phyloP scores from a whole-genome alignment of 768 basidiomycete genomes.

The Pholiota conissans region DNA sequence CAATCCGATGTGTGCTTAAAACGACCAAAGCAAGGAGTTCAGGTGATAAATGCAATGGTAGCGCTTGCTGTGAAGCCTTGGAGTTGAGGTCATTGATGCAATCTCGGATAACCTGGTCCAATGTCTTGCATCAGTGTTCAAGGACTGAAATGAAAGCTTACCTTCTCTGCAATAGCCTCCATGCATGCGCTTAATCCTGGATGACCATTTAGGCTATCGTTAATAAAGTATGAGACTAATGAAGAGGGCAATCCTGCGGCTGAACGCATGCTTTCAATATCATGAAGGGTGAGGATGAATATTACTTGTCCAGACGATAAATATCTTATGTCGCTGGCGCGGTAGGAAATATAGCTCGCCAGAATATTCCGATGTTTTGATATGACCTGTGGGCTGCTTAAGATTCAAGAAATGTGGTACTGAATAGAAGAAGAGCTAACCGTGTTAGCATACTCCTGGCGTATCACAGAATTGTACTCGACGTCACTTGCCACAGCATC shows the following conservation, averaged over 20 bases:
- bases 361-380: slow-evolving; percentile 66
- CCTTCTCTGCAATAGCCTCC: slow-evolving; percentile 87
- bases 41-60: slow-evolving; percentile 64
- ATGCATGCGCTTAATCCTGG: slow-evolving; percentile 69
- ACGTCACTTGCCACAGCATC: slow-evolving; percentile 86
- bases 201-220: slow-evolving; percentile 79
- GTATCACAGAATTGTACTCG: slow-evolving; percentile 89
- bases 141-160: slow-evolving; percentile 23
- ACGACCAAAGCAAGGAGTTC: slow-evolving; percentile 80
- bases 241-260: slow-evolving; percentile 78
- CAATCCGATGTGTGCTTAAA: slow-evolving; percentile 78
- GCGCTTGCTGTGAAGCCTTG: slow-evolving; percentile 77
- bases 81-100: slow-evolving; percentile 71
- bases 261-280: slow-evolving; percentile 86
- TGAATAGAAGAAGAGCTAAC: slow-evolving; percentile 48
- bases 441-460: slow-evolving; percentile 79
- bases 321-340: slow-evolving; percentile 66
- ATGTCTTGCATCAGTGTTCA: background rate
- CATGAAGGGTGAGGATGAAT: slow-evolving; percentile 82
- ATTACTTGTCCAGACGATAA: slow-evolving; percentile 83
- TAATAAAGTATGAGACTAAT: slow-evolving; percentile 83
- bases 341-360: slow-evolving; percentile 62
- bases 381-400: slow-evolving; percentile 54
- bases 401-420: slow-evolving; percentile 1
- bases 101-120: slow-evolving; percentile 69